These are phyloP conservation scores for Veloboletus limbatus DNA, from an alignment of 1,284 basidiomycete species.

Conservation along the genomic window DNA sequence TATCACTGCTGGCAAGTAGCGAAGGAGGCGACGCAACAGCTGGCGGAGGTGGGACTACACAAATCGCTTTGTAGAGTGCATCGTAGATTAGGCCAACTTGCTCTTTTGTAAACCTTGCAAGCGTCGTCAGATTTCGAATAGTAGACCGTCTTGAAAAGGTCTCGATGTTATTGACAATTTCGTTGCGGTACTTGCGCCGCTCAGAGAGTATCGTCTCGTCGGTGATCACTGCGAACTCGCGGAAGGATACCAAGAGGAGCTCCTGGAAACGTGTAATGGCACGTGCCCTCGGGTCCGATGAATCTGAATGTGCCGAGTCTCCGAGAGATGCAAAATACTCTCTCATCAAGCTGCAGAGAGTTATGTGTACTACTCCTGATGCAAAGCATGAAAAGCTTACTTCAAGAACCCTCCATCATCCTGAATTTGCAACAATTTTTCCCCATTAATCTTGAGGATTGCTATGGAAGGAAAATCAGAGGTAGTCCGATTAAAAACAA, in stretches of 20 bases:
- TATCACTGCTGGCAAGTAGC: slow-evolving; percentile 54
- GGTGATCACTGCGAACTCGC: slow-evolving; percentile 96
- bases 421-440: slow-evolving; percentile 89
- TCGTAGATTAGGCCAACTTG: slow-evolving; percentile 91
- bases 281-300: slow-evolving; percentile 84
- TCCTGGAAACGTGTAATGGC: slow-evolving; percentile 99
- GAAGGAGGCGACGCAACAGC: slow-evolving; percentile 45
- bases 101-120: slow-evolving; percentile 85
- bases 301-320: slow-evolving; percentile 91
- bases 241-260: slow-evolving; percentile 91
- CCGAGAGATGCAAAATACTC: slow-evolving; percentile 93
- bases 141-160: slow-evolving; percentile 95
- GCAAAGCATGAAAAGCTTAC: slow-evolving; percentile 40
- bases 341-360: slow-evolving; percentile 72
- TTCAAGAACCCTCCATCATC: slow-evolving; percentile 98
- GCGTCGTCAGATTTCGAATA: slow-evolving; percentile 81
- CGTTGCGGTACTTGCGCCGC: slow-evolving; percentile 82
- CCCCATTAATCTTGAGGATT: slow-evolving; percentile 98
- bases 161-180: slow-evolving; percentile 94
- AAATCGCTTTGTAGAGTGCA: slow-evolving; percentile 85
- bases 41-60: slow-evolving; percentile 66
- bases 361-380: neutral
- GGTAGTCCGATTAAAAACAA: neutral
- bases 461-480: slow-evolving; percentile 45
- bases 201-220: slow-evolving; percentile 93